phyloP scores from a whole-genome alignment of 2,329 filamentous ascomycete species.

The Paecilomyces sp. region DNA sequence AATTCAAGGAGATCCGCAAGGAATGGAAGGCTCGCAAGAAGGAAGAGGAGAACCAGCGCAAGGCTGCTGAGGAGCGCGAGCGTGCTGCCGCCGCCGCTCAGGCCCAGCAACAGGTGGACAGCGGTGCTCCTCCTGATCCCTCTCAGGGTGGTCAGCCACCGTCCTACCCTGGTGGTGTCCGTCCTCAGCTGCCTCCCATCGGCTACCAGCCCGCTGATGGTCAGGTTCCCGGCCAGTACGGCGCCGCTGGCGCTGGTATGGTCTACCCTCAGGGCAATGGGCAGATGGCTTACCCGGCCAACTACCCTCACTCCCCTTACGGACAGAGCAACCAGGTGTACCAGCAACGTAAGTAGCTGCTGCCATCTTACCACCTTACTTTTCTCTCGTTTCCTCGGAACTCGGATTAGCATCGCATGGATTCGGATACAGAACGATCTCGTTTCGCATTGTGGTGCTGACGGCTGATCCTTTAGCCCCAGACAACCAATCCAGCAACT shows the following conservation, averaged over 20 bases:
- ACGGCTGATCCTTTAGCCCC: constrained; percentile 19
- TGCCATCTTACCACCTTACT: constrained; percentile 14
- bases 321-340: constrained; percentile 44
- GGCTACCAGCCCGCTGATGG: constrained; percentile 58
- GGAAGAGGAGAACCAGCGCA: constrained; percentile 87
- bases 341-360: constrained; percentile 42
- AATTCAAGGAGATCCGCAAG: constrained; percentile 98
- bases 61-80: constrained; percentile 78
- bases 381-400: constrained; percentile 7
- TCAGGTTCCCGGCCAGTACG: constrained; percentile 55
- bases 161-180: constrained; percentile 43
- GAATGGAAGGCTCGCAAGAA: constrained; percentile 99
- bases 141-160: constrained; percentile 34
- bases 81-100: constrained; percentile 58
- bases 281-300: constrained; percentile 40
- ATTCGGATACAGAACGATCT: constrained; percentile 9
- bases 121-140: constrained; percentile 44
- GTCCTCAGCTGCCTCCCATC: constrained; percentile 67
- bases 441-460: constrained; percentile 17
- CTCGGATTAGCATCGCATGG: constrained; percentile 10
- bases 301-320: constrained; percentile 46
- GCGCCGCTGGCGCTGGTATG: constrained; percentile 48
- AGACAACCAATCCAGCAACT: constrained; percentile 20
- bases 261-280: constrained; percentile 42
- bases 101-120: constrained; percentile 39